phyloP scores from a whole-genome alignment of 2,329 filamentous ascomycete genomes.

The Sporothrix brasiliensis region DNA sequence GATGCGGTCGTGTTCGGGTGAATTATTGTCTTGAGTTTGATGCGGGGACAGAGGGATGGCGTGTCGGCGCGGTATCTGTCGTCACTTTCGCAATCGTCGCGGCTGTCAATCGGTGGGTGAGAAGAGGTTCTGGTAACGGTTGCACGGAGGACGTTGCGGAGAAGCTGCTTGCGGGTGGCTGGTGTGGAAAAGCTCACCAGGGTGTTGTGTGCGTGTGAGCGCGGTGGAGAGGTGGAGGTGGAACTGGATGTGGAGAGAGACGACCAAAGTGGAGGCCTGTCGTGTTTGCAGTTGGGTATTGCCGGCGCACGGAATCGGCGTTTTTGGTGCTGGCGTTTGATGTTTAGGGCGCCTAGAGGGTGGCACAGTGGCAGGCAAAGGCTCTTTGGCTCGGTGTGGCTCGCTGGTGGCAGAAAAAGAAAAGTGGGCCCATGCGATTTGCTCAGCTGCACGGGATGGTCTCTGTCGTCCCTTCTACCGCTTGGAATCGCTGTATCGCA shows the following conservation, averaged over 20 bases:
- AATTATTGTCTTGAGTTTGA: no score
- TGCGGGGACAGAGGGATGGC: no score
- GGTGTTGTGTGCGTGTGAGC: neutral
- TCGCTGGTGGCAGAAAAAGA: neutral
- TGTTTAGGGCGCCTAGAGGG: constrained; percentile 8
- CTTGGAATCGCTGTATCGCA: neutral
- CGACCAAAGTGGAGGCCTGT: neutral
- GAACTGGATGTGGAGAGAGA: constrained; percentile 7
- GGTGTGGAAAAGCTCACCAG: constrained; percentile 19
- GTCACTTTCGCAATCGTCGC: neutral
- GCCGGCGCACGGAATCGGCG: neutral
- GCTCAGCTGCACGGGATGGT: neutral
- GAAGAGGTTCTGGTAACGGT: neutral
- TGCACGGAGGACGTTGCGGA: constrained; percentile 3
- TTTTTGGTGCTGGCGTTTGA: neutral
- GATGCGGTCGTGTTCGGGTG: neutral
- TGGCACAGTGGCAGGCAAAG: neutral
- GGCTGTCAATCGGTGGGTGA: neutral
- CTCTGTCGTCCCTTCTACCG: neutral
- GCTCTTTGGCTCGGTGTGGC: neutral
- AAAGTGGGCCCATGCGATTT: neutral
- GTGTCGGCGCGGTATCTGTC: no score
- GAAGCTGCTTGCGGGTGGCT: constrained; percentile 18
- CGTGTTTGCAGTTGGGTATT: neutral
- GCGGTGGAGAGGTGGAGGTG: constrained; percentile 13